A percentile compares a stretch with the other conserved stretches of the same genome.
phyloP scores from a whole-genome alignment of 2,329 filamentous ascomycete species.

The Rachicladosporium sp. region DNA sequence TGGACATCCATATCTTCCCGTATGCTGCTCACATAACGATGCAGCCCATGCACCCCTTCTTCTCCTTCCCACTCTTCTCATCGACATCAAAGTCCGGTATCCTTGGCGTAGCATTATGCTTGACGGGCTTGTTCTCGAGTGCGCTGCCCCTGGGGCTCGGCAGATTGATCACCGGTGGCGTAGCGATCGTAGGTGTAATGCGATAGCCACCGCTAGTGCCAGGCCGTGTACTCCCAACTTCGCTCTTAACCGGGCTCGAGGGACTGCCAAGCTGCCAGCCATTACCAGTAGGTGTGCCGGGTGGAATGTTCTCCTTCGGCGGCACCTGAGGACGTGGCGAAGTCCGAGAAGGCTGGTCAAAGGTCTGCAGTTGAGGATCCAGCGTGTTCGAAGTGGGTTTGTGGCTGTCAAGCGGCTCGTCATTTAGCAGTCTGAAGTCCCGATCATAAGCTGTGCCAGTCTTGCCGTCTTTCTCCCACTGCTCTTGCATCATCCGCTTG shows the following conservation, averaged over 20 bases:
- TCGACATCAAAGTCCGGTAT: slow-evolving; percentile 45
- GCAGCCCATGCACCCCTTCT: slow-evolving; percentile 57
- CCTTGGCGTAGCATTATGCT: slow-evolving; percentile 33
- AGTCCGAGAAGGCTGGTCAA: slow-evolving; percentile 1
- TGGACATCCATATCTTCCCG: background rate
- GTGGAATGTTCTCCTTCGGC: slow-evolving; percentile 1
- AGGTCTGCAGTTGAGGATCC: background rate
- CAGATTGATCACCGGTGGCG: slow-evolving; percentile 15
- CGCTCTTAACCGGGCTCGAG: slow-evolving; percentile 15
- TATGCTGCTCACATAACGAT: slow-evolving; percentile 52
- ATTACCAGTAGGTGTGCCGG: slow-evolving; percentile 6
- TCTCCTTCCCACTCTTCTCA: slow-evolving; percentile 35
- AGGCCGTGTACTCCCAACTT: slow-evolving; percentile 19
- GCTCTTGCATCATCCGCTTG: slow-evolving; percentile 79
- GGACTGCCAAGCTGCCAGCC: slow-evolving; percentile 17
- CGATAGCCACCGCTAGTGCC: slow-evolving; percentile 35
- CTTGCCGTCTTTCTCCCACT: slow-evolving; percentile 86
- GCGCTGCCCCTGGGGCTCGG: slow-evolving; percentile 13
- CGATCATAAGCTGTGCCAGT: slow-evolving; percentile 77
- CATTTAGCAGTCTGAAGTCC: slow-evolving; percentile 70
- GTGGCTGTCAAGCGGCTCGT: slow-evolving; percentile 26
- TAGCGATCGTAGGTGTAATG: slow-evolving; percentile 33
- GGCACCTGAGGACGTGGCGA: slow-evolving; percentile 21
- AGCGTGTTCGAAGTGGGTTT: background rate
- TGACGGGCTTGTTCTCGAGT: slow-evolving; percentile 7